phyloP scores from a whole-genome alignment of 2,329 filamentous ascomycete genomes.

The Neonectria ditissima region DNA sequence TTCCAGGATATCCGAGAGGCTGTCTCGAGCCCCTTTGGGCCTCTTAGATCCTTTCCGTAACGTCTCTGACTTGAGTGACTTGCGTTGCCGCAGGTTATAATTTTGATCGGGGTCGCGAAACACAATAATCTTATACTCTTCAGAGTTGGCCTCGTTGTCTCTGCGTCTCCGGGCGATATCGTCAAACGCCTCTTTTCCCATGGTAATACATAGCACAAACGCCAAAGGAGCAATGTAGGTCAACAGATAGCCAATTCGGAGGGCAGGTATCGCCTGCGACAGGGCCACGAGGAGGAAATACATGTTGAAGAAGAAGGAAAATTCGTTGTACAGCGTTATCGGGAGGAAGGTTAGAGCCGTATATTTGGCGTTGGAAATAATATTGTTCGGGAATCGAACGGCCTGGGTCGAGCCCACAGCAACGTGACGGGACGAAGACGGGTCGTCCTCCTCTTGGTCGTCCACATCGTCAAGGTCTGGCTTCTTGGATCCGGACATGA shows the following conservation, averaged over 20 bases:
- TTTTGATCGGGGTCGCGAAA: conserved; percentile 70
- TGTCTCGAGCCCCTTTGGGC: conserved; percentile 46
- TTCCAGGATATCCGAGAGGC: conserved; percentile 74
- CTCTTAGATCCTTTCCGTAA: conserved; percentile 48
- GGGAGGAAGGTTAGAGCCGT: conserved; percentile 95
- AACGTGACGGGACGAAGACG: conserved; percentile 79
- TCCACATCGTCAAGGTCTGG: conserved; percentile 56
- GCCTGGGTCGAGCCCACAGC: conserved; percentile 80
- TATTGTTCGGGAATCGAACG: conserved; percentile 86
- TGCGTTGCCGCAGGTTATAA: conserved; percentile 53
- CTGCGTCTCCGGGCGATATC: conserved; percentile 88
- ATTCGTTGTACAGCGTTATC: conserved; percentile 96
- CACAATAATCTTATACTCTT: conserved; percentile 82
- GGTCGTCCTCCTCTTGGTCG: conserved; percentile 68
- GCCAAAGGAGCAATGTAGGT: conserved; percentile 94
- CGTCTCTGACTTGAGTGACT: conserved; percentile 58
- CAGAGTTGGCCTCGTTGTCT: conserved; percentile 94
- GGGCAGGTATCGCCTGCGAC: conserved; percentile 88
- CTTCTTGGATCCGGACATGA: conserved; percentile 64
- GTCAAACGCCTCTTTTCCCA: conserved; percentile 96
- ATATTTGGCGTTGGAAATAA: conserved; percentile 97
- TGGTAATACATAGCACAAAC: conserved; percentile 90
- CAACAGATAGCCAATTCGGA: conserved; percentile 93
- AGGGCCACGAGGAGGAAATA: conserved; percentile 96
- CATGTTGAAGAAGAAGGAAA: conserved; percentile 99